Evolutionary conservation across 2,329 filamentous ascomycete species (phyloP).

Genomic region (Fusarium verticillioides): DNA sequence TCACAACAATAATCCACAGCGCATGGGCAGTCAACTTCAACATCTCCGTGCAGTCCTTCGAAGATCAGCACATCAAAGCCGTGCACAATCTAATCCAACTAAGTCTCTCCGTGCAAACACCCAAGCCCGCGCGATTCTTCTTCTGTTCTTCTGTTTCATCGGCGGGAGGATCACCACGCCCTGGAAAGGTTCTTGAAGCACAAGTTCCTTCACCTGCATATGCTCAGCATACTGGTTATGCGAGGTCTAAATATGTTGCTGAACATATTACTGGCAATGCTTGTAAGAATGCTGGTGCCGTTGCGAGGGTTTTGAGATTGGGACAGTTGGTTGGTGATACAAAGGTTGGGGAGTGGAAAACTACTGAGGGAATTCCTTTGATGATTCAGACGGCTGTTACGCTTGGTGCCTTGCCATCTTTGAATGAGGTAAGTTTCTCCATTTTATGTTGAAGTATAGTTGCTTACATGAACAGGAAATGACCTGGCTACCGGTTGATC

Average conservation of each 20-base stretch:
- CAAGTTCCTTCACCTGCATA: constrained; percentile 47
- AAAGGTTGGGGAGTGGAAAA: constrained; percentile 60
- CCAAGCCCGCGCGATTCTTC: constrained; percentile 50
- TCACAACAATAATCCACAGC: constrained; percentile 60
- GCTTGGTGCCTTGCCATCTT: constrained; percentile 58
- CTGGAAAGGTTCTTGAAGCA: constrained; percentile 50
- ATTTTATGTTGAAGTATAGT: too few species aligned
- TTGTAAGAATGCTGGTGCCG: constrained; percentile 37
- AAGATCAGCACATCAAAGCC: constrained; percentile 58
- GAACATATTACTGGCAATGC: constrained; percentile 53
- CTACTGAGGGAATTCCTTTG: constrained; percentile 62
- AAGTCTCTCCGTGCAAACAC: constrained; percentile 37
- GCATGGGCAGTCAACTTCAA: constrained; percentile 69
- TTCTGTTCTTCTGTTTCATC: constrained; percentile 62
- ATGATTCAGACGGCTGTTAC: constrained; percentile 61
- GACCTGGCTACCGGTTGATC: constrained; percentile 38
- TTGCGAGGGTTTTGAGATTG: constrained; percentile 55
- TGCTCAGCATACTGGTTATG: constrained; percentile 58
- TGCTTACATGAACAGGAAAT: constrained; percentile 30
- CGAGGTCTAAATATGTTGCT: constrained; percentile 54
- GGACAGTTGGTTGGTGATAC: constrained; percentile 64
- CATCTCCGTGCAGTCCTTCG: constrained; percentile 60
- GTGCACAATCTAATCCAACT: constrained; percentile 58
- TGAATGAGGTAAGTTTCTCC: constrained; percentile 51
- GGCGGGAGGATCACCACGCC: constrained; percentile 45